Evolutionary conservation across 768 basidiomycete genomes (phyloP), one percentile per base, ranked within the genome.

Genomic region (Xerocomus brunneocitrinus): DNA sequence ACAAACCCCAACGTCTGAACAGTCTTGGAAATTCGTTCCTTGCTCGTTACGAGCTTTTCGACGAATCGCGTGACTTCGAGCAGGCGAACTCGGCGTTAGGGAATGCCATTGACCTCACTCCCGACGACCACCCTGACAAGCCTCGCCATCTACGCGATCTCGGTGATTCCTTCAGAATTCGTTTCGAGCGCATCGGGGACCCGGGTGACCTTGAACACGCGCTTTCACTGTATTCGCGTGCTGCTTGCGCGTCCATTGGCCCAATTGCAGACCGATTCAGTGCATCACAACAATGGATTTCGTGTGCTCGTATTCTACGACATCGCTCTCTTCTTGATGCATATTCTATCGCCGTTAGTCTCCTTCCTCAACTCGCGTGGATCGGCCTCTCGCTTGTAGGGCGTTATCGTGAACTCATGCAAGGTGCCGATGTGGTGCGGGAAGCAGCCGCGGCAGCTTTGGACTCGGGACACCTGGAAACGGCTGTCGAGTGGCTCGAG

Each of bases 401-500:
- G 32, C 66, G 66, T 32, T 59, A 61, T 16, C 50, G 47, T 24
- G 45, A 52, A 12, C 54, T 66, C 25, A 14, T 6, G 8, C 35
- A 6, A 47, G 36, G 45, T 19, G 54, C 52, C n/a, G 55, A 41
- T 43, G 31, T 66, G 13, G 65, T 56, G 2, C 53, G 63, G 16
- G 62, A 63, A 2, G 65, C 62, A 1, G 65, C 62, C 2, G 64
- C 65, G 3, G 51, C 58, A 14, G 61, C 66, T 7, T 36, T 65
- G 41, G 53, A 53, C n/a, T 49, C 36, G 13, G 53, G 57, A 14
- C 25, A 25, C 8, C 45, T 31, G 3, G 42, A 53, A 32, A 43
- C 35, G 0, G 58, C 58, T 2, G 53, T 58, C 13, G 58, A 59
- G 30, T 59, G 58, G 58, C 58, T 59, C 12, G 58, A 59, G 25